Conservation (phyloP, 2,329 filamentous ascomycete species). For the Colletotrichum karsti region DNA sequence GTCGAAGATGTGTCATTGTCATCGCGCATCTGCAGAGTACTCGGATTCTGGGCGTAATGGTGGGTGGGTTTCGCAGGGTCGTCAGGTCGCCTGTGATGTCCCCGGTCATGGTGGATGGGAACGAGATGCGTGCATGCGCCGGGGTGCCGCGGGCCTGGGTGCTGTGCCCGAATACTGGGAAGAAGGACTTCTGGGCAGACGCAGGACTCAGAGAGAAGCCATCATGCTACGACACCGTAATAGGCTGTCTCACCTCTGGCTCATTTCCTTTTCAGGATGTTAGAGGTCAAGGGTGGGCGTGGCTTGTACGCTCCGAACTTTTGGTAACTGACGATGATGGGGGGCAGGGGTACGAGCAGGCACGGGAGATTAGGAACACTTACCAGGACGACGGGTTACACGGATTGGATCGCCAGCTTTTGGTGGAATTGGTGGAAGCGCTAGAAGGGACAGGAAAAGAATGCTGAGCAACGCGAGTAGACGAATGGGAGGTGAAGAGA, state of each 20-base stretch:
- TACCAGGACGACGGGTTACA: constrained; percentile 23
- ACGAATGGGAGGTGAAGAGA: constrained; percentile 1
- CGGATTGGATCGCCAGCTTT: constrained; percentile 4
- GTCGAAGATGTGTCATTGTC: constrained; percentile 12
- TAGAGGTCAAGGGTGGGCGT: constrained; percentile 8
- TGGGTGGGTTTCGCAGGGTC: neutral
- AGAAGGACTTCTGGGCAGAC: neutral
- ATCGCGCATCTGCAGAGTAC: constrained; percentile 7
- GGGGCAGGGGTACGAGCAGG: neutral
- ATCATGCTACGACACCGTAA: neutral
- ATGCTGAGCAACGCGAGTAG: neutral
- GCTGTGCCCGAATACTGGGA: neutral
- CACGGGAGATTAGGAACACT: neutral
- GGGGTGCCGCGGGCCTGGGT: neutral
- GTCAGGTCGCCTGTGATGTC: no score
- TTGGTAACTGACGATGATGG: neutral
- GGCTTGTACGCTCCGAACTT: constrained; percentile 17
- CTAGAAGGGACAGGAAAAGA: constrained; percentile 19
- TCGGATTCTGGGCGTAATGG: constrained; percentile 4
- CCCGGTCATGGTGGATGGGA: no score
- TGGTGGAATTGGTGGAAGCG: neutral
- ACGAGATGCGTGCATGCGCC: constrained; percentile 9
- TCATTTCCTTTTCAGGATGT: constrained; percentile 14
- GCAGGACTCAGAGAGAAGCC: neutral
- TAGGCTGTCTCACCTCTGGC: constrained; percentile 10